Evolutionary conservation across 148 eudicot species (phyloP).

Genomic region (Persicaria tinctoria): DNA sequence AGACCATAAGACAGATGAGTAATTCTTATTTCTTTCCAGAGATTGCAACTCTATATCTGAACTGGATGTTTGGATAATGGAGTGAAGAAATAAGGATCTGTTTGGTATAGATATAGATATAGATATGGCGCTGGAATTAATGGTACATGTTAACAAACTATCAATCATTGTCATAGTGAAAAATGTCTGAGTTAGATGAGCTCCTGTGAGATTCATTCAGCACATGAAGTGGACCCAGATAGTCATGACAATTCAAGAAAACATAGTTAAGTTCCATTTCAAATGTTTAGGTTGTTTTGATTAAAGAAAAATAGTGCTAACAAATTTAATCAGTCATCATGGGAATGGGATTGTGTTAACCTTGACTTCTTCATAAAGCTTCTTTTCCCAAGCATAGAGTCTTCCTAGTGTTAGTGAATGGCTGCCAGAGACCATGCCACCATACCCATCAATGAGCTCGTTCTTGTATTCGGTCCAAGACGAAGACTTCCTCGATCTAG

Average conservation of each 20-base stretch:
- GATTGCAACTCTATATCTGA: neutral
- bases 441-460: conserved; percentile 72
- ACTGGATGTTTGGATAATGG: neutral
- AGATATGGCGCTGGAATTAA: too few species aligned
- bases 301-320: neutral
- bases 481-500: conserved; percentile 70
- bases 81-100: too few species aligned
- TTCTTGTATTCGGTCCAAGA: conserved; percentile 75
- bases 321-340: too few species aligned
- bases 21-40: too few species aligned
- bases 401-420: conserved; percentile 87
- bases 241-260: too few species aligned
- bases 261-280: neutral
- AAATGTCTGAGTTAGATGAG: too few species aligned
- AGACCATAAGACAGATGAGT: neutral
- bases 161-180: neutral
- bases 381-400: conserved; percentile 98
- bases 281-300: neutral
- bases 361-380: conserved; percentile 94
- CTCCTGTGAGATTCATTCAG: too few species aligned
- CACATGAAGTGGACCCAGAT: too few species aligned
- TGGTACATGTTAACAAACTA: too few species aligned
- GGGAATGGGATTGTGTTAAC: conserved; percentile 24
- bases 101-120: too few species aligned
- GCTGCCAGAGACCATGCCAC: conserved; percentile 92